Base-by-base conservation (phyloP, 345 rosid genomes). In the Boechera divaricarpa region DNA sequence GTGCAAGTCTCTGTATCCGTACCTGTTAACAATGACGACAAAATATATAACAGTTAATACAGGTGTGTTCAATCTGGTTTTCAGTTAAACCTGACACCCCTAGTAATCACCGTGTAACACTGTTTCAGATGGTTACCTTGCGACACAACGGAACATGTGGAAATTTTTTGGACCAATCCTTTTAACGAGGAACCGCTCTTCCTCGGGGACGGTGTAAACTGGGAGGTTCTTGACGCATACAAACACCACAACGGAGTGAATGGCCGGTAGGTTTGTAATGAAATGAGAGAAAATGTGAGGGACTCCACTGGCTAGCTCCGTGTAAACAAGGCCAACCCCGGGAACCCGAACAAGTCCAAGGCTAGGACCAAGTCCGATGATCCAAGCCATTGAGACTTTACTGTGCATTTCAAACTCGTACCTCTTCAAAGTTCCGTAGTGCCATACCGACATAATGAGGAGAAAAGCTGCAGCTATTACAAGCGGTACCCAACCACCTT, bases 401-500 rank as follows among this genome's bases (percentile, higher is more conserved):
- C 87, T 88, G 45, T 86, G 87, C 69, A 87, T 63, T 82, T 94
- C 94, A 59, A 88, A 87, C 57, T 87, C 89, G 5, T 90, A 77
- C 88, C 89, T 89, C 76, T 90, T 88, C 75, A 91, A 89, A 73
- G 97, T 87, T 69, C 98, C 97, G 8, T 90, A 87, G 63, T 89
- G 91, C 97, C 97, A 94, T 59, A 88, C 93, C 41, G 87, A 94
- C 98, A 94, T 91, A 21, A 90, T 83, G 70, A 91, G 79, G 12
- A 92, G 89, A 36, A 94, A 92, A 55, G 90, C 76, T 45, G 90
- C 68, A 36, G 97, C 91, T 18, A 94, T 89, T 16, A 89, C 96
- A 28, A 94, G 91, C 5, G 97, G 98, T 38, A 94, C 87, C 97
- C 98, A 94, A 62, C 98, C 97, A 8, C 97, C 94, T 72, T 88